A percentile compares a stretch with the other conserved stretches of the same genome.
These are phyloP conservation scores for Salix koriyanagi DNA, from an alignment of 345 rosid species.

Conservation along the genomic window DNA sequence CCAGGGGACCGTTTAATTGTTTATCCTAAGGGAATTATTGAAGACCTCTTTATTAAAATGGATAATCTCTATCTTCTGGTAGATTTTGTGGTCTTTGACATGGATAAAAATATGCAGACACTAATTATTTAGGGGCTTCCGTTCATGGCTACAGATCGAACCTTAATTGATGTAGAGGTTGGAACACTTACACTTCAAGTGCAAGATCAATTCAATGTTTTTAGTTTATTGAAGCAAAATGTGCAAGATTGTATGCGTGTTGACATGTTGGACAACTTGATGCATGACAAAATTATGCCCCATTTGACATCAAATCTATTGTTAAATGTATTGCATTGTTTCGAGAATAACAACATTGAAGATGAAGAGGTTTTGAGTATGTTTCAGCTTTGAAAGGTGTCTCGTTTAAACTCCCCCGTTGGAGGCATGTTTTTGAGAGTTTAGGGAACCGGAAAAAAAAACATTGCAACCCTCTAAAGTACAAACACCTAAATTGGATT, in stretches of 20 bases:
- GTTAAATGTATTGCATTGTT: too few relatives aligned
- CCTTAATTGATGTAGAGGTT: neutral
- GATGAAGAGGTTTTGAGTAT: too few relatives aligned
- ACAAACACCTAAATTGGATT: neutral
- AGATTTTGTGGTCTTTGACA: neutral
- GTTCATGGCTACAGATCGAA: neutral
- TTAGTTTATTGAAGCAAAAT: too few relatives aligned
- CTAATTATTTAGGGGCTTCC: neutral
- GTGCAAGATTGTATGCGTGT: too few relatives aligned
- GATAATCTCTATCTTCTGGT: neutral
- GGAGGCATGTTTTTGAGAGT: neutral
- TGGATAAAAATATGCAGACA: neutral
- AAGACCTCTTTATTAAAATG: neutral
- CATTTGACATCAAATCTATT: too few relatives aligned
- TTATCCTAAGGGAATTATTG: neutral
- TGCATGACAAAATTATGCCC: too few relatives aligned
- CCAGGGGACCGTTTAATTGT: neutral
- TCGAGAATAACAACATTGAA: too few relatives aligned
- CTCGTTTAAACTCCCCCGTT: neutral
- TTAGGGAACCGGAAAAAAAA: neutral
- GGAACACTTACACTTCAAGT: too few relatives aligned
- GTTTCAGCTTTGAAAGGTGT: too few relatives aligned
- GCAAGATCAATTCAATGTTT: too few relatives aligned
- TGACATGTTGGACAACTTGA: too few relatives aligned
- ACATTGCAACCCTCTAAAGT: neutral